Base-by-base conservation (phyloP, 2,329 filamentous ascomycete species). In the Ceratocystis alfenasii region DNA sequence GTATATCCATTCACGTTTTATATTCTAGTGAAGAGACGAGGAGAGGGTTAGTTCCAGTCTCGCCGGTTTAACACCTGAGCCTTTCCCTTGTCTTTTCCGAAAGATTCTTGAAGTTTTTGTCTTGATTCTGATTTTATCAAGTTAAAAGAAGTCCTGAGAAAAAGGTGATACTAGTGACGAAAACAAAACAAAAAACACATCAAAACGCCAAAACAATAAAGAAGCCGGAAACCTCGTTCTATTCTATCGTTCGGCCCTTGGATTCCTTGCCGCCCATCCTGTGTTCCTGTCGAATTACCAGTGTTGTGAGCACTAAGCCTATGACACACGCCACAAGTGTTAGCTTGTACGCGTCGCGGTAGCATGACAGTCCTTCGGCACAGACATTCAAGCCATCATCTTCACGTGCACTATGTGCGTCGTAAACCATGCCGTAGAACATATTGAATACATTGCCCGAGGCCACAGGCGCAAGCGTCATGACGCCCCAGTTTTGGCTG, bases 401-500 rank as follows among this genome's bases (percentile, higher is more conserved):
- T 22, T 83, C 81, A 8, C 90, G 77, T 44, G 86, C 76, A 25
- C 87, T 92, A 74, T 96, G 91, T 7, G 78, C 77, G 73, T 99
- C 94, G 70, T 90, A 95, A 0, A 96, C 85, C 17, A 75, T 77
- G 62, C 94, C 94, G 73, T 97, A 99, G 67, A 94, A 85, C 1
- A 96, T 77, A 73, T 97, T 99, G 80, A 95, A 97, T 25, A 96
- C 75, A 71, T 97, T 95, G 62, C 90, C 92, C 7, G 87, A 91
- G 33, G 96, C 76, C 2, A 96, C 90, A 0, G 93, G 92, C 2
- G 90, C 87, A 61, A 96, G 79, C 0, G 90, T 96, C 86, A 99
- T 95, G 71, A 88, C 87, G 15, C 94, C 94, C 93, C 94, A 99
- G 72, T 97, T 99, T 73, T 96, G 90, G 65, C 88, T 91, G 60